These are phyloP conservation scores for Chara braunii DNA, from an alignment of 139 green algal genomes.

Conservation along the genomic window DNA sequence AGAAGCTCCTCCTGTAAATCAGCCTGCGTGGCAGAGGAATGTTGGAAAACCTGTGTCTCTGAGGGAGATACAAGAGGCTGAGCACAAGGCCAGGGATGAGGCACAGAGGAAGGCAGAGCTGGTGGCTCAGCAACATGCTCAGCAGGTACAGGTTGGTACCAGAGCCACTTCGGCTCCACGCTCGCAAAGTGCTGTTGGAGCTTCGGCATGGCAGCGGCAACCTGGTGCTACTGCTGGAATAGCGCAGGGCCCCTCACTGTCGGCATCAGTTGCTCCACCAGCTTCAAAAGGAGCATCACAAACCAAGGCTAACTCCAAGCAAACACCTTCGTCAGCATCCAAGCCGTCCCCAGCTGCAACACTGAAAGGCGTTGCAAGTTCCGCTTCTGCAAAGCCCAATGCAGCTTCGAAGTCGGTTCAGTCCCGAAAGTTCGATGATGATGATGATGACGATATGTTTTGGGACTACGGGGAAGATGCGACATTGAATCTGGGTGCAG, in stretches of 20 bases:
- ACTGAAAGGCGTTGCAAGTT: background rate
- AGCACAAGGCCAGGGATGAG: slow-evolving; percentile 10
- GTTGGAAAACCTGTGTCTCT: slow-evolving; percentile 21
- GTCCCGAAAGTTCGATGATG: background rate
- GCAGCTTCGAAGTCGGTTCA: background rate
- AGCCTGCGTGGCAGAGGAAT: slow-evolving; percentile 3
- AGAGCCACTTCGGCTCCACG: too few species aligned
- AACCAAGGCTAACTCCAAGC: background rate
- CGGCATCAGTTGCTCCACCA: background rate
- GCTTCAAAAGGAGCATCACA: background rate
- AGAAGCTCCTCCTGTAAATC: background rate
- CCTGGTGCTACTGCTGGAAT: too few species aligned
- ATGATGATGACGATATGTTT: slow-evolving; percentile 40
- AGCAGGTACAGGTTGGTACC: background rate
- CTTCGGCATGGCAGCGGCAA: too few species aligned
- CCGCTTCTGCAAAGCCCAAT: background rate
- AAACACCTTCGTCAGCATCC: background rate
- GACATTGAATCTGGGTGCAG: slow-evolving; percentile 5
- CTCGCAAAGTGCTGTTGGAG: too few species aligned
- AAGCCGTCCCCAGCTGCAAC: background rate
- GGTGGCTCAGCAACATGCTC: background rate
- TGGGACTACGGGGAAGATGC: slow-evolving; percentile 37
- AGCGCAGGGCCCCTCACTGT: too few species aligned
- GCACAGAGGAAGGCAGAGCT: background rate
- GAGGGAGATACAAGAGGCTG: slow-evolving; percentile 35